Conservation (phyloP, 2,329 filamentous ascomycete genomes). For the Phyllosticta paracitricarpa region DNA sequence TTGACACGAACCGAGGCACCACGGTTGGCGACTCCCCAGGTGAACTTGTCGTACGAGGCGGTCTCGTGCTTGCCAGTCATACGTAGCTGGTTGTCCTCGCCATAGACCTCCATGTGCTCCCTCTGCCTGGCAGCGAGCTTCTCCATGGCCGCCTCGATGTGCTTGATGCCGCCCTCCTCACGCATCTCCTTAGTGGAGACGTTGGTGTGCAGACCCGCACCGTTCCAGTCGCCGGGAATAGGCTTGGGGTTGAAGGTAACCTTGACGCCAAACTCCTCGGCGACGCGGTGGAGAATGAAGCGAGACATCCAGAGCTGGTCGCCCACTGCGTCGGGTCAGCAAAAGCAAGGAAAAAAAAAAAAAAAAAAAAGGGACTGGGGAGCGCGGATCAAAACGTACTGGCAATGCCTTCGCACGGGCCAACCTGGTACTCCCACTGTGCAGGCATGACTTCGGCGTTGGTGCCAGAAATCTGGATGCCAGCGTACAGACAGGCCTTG, state of each 20-base stretch:
- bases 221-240: constrained; percentile 94
- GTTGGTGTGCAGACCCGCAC: constrained; percentile 87
- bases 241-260: constrained; percentile 95
- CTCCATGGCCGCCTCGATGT: constrained; percentile 69
- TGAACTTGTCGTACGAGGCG: constrained; percentile 84
- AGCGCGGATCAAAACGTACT: constrained; percentile 48
- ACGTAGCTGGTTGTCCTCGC: constrained; percentile 89
- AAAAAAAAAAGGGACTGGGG: neutral
- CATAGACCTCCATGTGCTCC: constrained; percentile 74
- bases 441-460: constrained; percentile 98
- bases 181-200: constrained; percentile 88
- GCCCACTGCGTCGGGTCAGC: constrained; percentile 52
- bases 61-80: constrained; percentile 94
- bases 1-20: constrained; percentile 90
- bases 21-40: constrained; percentile 90
- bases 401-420: constrained; percentile 76
- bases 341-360: constrained; percentile 1
- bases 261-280: constrained; percentile 93
- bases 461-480: constrained; percentile 91
- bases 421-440: constrained; percentile 98
- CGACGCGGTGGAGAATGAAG: constrained; percentile 80
- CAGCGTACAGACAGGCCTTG: constrained; percentile 80
- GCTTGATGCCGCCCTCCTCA: constrained; percentile 85
- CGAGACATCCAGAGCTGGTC: constrained; percentile 94
- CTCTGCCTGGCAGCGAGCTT: constrained; percentile 40